Evolutionary conservation across 371 early-diverging fungal genomes (phyloP), one percentile per base, ranked within the genome.

Genomic region (Apophysomyces trapeziformis): DNA sequence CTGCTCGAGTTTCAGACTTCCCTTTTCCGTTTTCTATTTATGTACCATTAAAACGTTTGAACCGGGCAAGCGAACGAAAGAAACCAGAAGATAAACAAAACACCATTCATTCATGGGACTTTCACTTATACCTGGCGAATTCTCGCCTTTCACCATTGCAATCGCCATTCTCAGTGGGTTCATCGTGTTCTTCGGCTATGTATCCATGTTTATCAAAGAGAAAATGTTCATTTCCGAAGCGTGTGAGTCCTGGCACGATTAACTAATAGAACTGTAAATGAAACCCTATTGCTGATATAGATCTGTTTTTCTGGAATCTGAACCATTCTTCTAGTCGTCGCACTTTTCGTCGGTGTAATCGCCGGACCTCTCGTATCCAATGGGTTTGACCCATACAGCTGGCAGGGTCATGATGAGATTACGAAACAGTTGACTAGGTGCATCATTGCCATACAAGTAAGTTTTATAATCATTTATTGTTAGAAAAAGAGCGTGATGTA

Each of bases 121-220:
- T 26, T 50, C 50, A 57, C 56, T 83, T 60, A 77, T 78, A 45
- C 83, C 80, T 61, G 83, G 83, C 58, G 77, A 83, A 68, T 73
- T 83, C 57, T 76, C 78, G 62, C 72, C 80, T 38, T 83, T 83
- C 70, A 80, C 78, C 38, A 74, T 80, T 65, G 80, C 68, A 65
- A 79, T 83, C 13, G 87, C 84, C 11, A 74, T 93, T 32, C 65
- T 94, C 21, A 94, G 95, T 65, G 91, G 90, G 13, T 96, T 97
- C 75, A 91, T 95, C 68, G 79, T 93, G 38, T 64, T 91, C 57
- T 95, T 95, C 70, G 95, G 96, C 3, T 88, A 95, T 65, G 84
- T 97, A 47, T 97, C 98, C 18, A 86, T 97, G 72, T 85, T 95
- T 71, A 77, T 96, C 61, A 98, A 97, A 72, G 96, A 99, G 68